Evolutionary conservation across 1,284 basidiomycete species (phyloP).

Genomic region (Moniliophthora roreri): DNA sequence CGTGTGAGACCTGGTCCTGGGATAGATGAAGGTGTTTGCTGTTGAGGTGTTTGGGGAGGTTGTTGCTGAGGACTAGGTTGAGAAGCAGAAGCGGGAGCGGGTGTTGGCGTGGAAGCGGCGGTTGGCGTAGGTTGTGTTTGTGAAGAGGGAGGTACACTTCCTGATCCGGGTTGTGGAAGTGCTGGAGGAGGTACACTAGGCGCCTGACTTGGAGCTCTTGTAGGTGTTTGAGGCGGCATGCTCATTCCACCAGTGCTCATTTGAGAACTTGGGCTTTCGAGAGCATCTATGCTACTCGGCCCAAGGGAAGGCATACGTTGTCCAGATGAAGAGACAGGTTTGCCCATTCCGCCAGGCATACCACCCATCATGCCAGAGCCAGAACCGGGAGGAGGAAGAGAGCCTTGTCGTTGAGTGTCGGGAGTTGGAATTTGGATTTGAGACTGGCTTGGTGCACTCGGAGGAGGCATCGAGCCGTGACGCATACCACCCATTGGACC

Average conservation of each 20-base stretch:
- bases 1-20: constrained; percentile 1
- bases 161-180: constrained; percentile 11
- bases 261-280: neutral
- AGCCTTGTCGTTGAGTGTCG: neutral
- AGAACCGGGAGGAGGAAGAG: neutral
- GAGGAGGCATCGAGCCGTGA: neutral
- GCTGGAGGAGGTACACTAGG: constrained; percentile 6
- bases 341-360: neutral
- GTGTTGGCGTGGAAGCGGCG: neutral
- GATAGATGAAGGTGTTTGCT: constrained; percentile 12
- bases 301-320: neutral
- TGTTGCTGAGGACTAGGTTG: constrained; percentile 12
- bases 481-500: no score
- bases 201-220: neutral
- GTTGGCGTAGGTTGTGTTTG: no score
- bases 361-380: neutral
- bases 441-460: neutral
- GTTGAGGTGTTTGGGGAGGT: neutral
- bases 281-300: neutral
- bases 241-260: no score
- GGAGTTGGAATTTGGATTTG: neutral
- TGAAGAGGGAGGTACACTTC: no score
- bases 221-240: no score
- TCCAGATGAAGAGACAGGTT: no score
- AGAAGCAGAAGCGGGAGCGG: constrained; percentile 7